Evolutionary conservation across 2,329 filamentous ascomycete genomes (phyloP), one percentile per base, ranked within the genome.

Genomic region (Monilinia aucupariae): DNA sequence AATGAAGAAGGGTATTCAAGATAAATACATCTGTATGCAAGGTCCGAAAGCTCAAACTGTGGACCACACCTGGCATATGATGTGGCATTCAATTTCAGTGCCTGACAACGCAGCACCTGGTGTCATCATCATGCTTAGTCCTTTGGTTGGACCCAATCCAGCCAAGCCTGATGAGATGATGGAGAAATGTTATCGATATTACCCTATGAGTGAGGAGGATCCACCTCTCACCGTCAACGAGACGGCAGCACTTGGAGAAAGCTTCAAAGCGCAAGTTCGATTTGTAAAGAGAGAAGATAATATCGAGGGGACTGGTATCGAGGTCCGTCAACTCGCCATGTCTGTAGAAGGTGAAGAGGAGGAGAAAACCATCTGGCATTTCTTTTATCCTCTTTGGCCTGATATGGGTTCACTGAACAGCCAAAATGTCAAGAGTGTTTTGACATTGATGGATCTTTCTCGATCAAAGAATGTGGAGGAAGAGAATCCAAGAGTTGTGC

Each of bases 121-220:
- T 1, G 91, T 97, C 63, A 88, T 97, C 60, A 87, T 97, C 63
- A 97, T 97, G 90, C 84, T 99, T 66, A 99, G 93, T 2, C 91
- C 92, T 73, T 93, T 91, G 32, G 82, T 90, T 72, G 93, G 63
- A 15, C 68, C 70, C 34, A 65, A 67, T 49, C 69, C 70, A 17
- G 62, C 65, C 54, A 68, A 71, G 47, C 67, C 68, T 27, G 64
- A 56, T 13, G 97, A 75, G 81, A 83, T 39, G 82, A 84, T 64
- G 79, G 84, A 71, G 85, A 96, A 75, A 96, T 97, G 93, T 76
- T 91, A 84, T 68, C 90, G 88, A 51, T 99, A 99, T 76, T 97
- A 92, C 68, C 92, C 92, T 0, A 75, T 80, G 61, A 76, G 78
- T 49, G 73, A 80, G 20, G 81, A 83, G 4, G 78, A 83, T 12